A percentile compares a stretch with the other conserved stretches of the same genome.
Evolutionary conservation across 169 alveolate genomes (phyloP).

Genomic region (Plasmodium gallinaceum): DNA sequence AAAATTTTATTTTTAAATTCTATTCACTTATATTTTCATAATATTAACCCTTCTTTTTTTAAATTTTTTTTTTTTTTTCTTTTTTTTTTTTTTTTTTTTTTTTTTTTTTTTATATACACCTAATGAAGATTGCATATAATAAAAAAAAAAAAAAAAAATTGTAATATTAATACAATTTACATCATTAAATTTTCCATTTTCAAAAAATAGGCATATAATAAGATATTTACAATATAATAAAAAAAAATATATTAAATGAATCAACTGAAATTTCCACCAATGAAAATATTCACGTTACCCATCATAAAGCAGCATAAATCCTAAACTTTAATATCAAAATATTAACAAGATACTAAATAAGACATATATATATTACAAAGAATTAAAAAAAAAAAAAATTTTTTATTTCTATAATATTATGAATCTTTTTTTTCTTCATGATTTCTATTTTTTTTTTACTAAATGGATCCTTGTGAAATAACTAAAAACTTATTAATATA

Average conservation of each 20-base stretch:
- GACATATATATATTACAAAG: neutral
- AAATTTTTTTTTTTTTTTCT: neutral
- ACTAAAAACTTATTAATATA: no score
- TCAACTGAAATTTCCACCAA: neutral
- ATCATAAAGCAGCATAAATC: neutral
- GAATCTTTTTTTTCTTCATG: neutral
- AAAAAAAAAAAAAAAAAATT: neutral
- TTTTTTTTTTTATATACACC: slow-evolving; percentile 34
- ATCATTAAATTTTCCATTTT: neutral
- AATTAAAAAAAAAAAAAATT: neutral
- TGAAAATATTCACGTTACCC: neutral
- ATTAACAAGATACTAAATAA: no score
- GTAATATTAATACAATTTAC: slow-evolving; percentile 5
- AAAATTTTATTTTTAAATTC: no score
- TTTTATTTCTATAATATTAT: no score
- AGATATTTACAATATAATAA: neutral
- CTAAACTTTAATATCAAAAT: neutral
- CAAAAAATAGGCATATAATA: slow-evolving; percentile 1
- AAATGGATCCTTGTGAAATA: no score
- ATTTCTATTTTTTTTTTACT: no score
- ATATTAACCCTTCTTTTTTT: neutral
- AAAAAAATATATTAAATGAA: neutral
- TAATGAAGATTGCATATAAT: neutral
- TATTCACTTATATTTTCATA: no score
- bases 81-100: neutral